phyloP scores from a whole-genome alignment of 192 early-diverging fungal species.

The Haplosporangium gracile region DNA sequence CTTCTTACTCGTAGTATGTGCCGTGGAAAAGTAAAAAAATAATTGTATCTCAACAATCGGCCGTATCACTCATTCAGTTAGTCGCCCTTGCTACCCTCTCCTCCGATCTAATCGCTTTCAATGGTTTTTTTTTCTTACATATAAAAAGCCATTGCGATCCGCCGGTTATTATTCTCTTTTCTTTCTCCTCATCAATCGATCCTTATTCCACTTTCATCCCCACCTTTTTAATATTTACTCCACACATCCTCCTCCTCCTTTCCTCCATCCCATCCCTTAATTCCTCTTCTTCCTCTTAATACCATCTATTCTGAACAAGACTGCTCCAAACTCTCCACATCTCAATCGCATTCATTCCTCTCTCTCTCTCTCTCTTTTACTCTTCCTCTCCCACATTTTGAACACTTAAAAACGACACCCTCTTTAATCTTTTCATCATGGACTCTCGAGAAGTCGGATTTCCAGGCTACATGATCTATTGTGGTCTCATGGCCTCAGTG shows the following conservation, averaged over 20 bases:
- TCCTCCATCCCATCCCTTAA: neutral
- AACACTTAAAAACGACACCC: neutral
- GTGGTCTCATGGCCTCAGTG: slow-evolving; percentile 50
- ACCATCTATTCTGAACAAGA: slow-evolving; percentile 2
- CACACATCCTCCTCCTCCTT: neutral
- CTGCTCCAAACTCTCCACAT: neutral
- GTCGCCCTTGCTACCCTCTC: neutral
- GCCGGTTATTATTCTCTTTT: neutral
- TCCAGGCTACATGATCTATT: slow-evolving; percentile 60
- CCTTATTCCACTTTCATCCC: neutral
- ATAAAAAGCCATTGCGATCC: neutral
- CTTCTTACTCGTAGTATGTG: neutral
- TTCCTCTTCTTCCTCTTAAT: neutral
- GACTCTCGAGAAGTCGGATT: slow-evolving; percentile 58
- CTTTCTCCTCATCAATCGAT: neutral
- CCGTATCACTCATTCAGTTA: neutral
- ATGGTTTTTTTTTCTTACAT: neutral
- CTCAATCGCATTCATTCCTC: neutral
- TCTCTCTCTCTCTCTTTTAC: neutral
- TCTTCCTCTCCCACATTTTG: neutral
- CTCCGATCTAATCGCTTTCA: neutral
- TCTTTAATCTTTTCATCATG: slow-evolving; percentile 19
- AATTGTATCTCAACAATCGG: neutral
- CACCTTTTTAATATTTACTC: neutral
- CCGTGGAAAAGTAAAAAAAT: neutral